Conservation (phyloP, 2,329 filamentous ascomycete genomes). For the Monilinia polystroma region DNA sequence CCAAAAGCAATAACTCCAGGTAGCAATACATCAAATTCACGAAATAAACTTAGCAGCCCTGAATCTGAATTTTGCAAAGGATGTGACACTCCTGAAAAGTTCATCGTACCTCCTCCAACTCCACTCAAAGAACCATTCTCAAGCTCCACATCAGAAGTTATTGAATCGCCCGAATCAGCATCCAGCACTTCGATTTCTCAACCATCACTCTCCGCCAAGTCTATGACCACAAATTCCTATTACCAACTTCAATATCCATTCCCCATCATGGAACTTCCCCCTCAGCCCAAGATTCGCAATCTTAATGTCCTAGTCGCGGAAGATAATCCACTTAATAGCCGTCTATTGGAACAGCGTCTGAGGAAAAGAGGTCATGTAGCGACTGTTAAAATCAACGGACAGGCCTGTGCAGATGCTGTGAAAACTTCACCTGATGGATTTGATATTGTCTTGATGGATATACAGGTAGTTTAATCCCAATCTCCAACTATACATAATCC, state of each 20-base stretch:
- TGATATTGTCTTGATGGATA: slow-evolving; percentile 86
- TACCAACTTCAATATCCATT: slow-evolving; percentile 31
- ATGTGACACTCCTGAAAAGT: slow-evolving; percentile 1
- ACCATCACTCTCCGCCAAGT: not conserved
- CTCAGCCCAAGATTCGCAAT: slow-evolving; percentile 27
- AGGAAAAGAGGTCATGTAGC: slow-evolving; percentile 74
- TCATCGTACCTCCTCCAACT: not conserved
- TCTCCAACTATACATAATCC: not conserved
- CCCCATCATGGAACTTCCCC: slow-evolving; percentile 2
- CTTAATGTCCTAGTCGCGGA: slow-evolving; percentile 72
- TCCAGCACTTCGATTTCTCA: not conserved
- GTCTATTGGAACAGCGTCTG: slow-evolving; percentile 74
- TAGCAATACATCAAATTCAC: no score
- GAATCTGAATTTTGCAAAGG: not conserved
- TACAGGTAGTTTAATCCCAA: slow-evolving; percentile 63
- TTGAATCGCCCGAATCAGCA: not conserved
- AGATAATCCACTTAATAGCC: slow-evolving; percentile 85
- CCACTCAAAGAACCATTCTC: not conserved
- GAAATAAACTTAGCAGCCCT: no score
- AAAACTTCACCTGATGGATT: slow-evolving; percentile 61
- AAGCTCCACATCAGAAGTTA: not conserved
- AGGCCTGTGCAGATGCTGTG: slow-evolving; percentile 75
- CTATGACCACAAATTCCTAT: slow-evolving; percentile 11
- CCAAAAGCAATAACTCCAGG: not conserved
- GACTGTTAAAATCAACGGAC: slow-evolving; percentile 73